phyloP scores from a whole-genome alignment of 768 basidiomycete genomes.

The Agrocybe chaxingu region DNA sequence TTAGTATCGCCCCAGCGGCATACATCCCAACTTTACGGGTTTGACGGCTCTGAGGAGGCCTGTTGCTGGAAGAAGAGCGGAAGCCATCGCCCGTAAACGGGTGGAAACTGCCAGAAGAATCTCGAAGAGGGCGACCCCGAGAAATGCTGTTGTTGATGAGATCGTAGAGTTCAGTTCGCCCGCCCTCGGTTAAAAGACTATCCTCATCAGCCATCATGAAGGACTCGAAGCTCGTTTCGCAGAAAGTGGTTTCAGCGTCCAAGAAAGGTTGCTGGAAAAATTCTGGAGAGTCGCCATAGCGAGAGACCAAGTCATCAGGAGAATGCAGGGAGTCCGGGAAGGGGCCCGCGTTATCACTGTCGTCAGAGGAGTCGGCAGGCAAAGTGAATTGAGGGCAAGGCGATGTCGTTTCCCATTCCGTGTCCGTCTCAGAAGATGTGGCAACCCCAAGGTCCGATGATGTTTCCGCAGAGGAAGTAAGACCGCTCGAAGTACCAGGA shows the following conservation, averaged over 20 bases:
- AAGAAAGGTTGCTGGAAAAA: slow-evolving; percentile 11
- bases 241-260: slow-evolving; percentile 13
- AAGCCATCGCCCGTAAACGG: slow-evolving; percentile 47
- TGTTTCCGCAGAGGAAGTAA: slow-evolving; percentile 9
- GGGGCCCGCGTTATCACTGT: slow-evolving; percentile 12
- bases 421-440: slow-evolving; percentile 20
- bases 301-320: slow-evolving; percentile 19
- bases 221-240: slow-evolving; percentile 9
- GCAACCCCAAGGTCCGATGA: slow-evolving; percentile 8
- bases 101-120: slow-evolving; percentile 50
- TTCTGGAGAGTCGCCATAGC: slow-evolving; percentile 17
- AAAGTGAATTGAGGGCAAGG: slow-evolving; percentile 25
- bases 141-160: slow-evolving; percentile 47
- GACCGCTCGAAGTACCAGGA: slow-evolving; percentile 6
- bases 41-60: slow-evolving; percentile 17
- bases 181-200: slow-evolving; percentile 34
- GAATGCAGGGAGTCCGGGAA: slow-evolving; percentile 17
- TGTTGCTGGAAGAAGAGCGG: slow-evolving; percentile 44
- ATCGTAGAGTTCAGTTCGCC: slow-evolving; percentile 50
- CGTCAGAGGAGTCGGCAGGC: slow-evolving; percentile 18
- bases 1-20: neutral
- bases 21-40: slow-evolving; percentile 3
- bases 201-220: slow-evolving; percentile 24
- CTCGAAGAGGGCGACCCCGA: slow-evolving; percentile 41
- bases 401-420: slow-evolving; percentile 17